Evolutionary conservation across 1,139 yeast genomes (phyloP), one percentile per base, ranked within the genome.

Genomic region (Meyerozyma smithsonii): DNA sequence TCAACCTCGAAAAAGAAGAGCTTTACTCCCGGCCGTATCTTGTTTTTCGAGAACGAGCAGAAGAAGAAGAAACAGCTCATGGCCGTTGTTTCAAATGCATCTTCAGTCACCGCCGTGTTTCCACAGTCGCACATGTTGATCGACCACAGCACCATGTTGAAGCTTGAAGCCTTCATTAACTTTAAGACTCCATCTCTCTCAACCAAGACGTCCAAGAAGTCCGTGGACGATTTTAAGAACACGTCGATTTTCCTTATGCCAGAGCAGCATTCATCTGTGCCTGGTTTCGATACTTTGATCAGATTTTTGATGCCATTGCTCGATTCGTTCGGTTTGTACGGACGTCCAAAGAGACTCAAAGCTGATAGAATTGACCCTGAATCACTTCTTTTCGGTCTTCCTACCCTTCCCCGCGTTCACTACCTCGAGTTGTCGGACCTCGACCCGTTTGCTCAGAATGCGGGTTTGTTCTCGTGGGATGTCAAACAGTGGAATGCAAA

Each of bases 211-310:
- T 51, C 63, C 50, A 74, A 60, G 57, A 78, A 62, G 60, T 55
- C 66, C 19, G 56, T 61, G 24, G 81, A 76, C 21, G 77, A 76
- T 24, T 79, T 83, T 41, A 81, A 81, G 53, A 84, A 81, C 39
- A 84, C 96, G 1, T 77, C 89, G n/a, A 79, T 92, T 28, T 90
- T 90, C 56, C 66, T 92, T 48, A 90, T 92, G 97, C 97, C 97
- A 4, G 97, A 92, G 57, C 84, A 77, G 53, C 97, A 89, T 59
- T 83, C 90, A 28, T 82, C 96, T 10, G 96, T 92, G 32, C 94
- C 94, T 1, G 97, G 97, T 5, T 90, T 83, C 60, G 97, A 92
- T 60, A 90, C 97, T 1, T 73, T 90, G 52, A 90, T 92, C 44
- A 71, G 97, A 47, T 89, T 88, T 56, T 65, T 92, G 52, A 73